phyloP scores from a whole-genome alignment of 2,329 filamentous ascomycete genomes.

The Thelonectria rubi region DNA sequence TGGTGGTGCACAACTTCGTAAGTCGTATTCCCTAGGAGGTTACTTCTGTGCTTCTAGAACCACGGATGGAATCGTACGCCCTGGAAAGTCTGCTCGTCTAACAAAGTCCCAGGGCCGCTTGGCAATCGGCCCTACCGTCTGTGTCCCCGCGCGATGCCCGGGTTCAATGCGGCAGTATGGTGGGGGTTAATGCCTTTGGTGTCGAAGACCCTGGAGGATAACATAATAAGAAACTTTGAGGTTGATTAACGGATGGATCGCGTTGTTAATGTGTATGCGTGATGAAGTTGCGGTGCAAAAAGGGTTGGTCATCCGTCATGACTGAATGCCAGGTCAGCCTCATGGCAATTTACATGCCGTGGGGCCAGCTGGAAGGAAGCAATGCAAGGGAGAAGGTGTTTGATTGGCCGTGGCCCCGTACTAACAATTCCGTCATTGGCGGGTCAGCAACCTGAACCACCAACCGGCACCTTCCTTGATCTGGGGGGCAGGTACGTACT shows the following conservation, averaged over 20 bases:
- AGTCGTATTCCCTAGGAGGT: neutral
- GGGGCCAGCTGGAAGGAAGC: neutral
- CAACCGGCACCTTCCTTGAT: neutral
- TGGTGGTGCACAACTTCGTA: neutral
- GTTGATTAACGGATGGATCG: neutral
- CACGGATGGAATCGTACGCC: neutral
- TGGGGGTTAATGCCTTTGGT: conserved; percentile 15
- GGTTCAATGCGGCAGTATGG: conserved; percentile 12
- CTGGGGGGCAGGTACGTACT: conserved; percentile 8
- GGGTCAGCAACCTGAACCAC: neutral
- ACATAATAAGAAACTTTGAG: conserved; percentile 1
- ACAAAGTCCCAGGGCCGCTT: conserved; percentile 8
- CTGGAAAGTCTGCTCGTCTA: neutral
- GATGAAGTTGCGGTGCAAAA: neutral
- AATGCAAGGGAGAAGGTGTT: neutral
- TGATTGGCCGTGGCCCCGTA: neutral
- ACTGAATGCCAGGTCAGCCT: neutral
- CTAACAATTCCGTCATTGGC: neutral
- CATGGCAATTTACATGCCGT: neutral
- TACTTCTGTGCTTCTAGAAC: neutral
- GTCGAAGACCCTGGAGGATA: neutral
- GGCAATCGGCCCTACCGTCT: conserved; percentile 23
- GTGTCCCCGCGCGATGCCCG: conserved; percentile 11
- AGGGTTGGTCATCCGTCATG: neutral
- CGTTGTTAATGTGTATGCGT: neutral